Percentiles rank a stretch among this genome's conserved stretches.
phyloP scores from a whole-genome alignment of 2,329 filamentous ascomycete species.

The Sporothrix curviconia region DNA sequence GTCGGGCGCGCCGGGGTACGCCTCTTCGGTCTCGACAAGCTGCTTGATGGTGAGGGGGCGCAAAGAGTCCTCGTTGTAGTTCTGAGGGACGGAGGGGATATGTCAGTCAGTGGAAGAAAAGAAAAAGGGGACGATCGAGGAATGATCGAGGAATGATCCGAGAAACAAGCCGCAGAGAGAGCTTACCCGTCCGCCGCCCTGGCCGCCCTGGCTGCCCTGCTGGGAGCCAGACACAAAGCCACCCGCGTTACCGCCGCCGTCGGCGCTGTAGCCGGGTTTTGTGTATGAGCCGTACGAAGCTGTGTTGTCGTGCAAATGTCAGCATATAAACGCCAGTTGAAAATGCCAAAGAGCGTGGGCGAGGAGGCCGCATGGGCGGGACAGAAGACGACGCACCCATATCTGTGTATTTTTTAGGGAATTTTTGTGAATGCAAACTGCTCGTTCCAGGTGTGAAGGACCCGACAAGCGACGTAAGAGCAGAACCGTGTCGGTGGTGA shows the following conservation, averaged over 20 bases:
- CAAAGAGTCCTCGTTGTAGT: slow-evolving; percentile 74
- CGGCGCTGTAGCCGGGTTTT: slow-evolving; percentile 45
- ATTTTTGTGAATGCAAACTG: no score
- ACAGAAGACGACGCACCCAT: not conserved
- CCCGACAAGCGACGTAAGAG: no score
- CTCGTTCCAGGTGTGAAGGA: no score
- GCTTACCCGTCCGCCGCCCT: slow-evolving; percentile 27
- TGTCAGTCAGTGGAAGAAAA: not conserved
- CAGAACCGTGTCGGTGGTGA: not conserved
- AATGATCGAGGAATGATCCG: no score
- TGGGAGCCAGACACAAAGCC: slow-evolving; percentile 59
- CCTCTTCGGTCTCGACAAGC: slow-evolving; percentile 73
- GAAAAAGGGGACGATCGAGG: not conserved
- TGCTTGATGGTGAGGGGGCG: slow-evolving; percentile 96
- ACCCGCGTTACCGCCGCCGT: slow-evolving; percentile 54
- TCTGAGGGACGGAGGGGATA: slow-evolving; percentile 29
- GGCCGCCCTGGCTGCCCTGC: slow-evolving; percentile 46
- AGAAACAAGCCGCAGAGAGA: not conserved
- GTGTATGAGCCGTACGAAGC: slow-evolving; percentile 46
- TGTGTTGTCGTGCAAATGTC: no score
- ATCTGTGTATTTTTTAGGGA: no score
- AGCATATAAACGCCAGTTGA: no score
- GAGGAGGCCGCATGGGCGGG: no score
- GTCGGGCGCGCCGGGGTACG: slow-evolving; percentile 58
- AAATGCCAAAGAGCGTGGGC: no score